phyloP scores from a whole-genome alignment of 352 stramenopile genomes.

The Globisporangium barbulae region DNA sequence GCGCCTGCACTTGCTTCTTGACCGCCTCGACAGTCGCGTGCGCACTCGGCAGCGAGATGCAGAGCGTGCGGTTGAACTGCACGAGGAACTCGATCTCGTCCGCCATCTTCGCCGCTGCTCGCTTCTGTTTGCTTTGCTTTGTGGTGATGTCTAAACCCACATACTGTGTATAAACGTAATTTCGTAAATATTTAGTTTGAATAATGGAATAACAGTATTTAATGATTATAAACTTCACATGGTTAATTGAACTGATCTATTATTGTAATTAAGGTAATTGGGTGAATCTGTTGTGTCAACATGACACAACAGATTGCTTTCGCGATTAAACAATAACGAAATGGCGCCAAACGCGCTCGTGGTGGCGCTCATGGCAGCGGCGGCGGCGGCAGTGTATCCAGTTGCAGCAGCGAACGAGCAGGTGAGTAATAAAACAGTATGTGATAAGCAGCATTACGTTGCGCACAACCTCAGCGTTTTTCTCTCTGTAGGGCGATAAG shows the following conservation, averaged over 20 bases:
- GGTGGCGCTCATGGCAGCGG: background rate
- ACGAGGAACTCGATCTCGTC: slow-evolving; percentile 73
- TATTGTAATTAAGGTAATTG: no score
- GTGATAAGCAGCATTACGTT: background rate
- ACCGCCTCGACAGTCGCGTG: slow-evolving; percentile 39
- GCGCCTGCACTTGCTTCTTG: slow-evolving; percentile 36
- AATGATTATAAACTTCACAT: no score
- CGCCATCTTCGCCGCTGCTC: slow-evolving; percentile 24
- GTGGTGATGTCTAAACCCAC: background rate
- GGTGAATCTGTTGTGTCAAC: background rate
- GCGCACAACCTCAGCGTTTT: background rate
- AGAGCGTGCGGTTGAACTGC: slow-evolving; percentile 76
- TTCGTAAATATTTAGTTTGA: background rate
- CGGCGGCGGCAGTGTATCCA: background rate
- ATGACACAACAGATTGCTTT: background rate
- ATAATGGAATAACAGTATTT: background rate
- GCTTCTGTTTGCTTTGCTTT: slow-evolving; percentile 2
- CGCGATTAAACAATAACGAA: background rate
- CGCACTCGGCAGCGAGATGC: slow-evolving; percentile 49
- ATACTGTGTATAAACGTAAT: background rate
- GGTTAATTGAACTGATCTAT: no score
- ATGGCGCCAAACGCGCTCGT: slow-evolving; percentile 1
- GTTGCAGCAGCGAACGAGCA: background rate
- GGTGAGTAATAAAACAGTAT: background rate
- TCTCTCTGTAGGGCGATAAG: background rate